Evolutionary conservation across 352 stramenopile genomes (phyloP).

Genomic region (Phytophthora ramorum): DNA sequence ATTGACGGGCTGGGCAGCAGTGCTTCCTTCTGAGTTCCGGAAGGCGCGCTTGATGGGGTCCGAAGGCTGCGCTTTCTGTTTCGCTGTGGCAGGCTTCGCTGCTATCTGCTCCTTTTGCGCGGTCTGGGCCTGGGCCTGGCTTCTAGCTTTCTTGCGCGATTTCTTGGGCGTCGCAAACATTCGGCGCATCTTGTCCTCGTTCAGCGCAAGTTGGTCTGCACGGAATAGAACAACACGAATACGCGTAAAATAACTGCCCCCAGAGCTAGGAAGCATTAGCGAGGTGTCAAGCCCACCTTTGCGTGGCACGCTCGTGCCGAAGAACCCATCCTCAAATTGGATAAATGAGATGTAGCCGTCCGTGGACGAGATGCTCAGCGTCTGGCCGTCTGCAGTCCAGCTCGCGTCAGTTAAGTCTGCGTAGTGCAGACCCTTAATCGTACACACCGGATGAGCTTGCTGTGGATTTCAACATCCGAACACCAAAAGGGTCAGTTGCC

Average conservation of each 20-base stretch:
- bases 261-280: constrained; percentile 1
- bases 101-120: constrained; percentile 26
- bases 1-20: constrained; percentile 48
- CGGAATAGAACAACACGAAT: neutral
- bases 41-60: constrained; percentile 26
- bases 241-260: neutral
- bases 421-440: constrained; percentile 94
- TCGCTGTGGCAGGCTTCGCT: constrained; percentile 25
- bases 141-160: constrained; percentile 62
- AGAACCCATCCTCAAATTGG: constrained; percentile 90
- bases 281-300: constrained; percentile 23
- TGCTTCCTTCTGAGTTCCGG: constrained; percentile 31
- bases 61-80: constrained; percentile 38
- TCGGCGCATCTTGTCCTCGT: constrained; percentile 53
- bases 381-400: constrained; percentile 92
- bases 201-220: constrained; percentile 52
- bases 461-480: constrained; percentile 19
- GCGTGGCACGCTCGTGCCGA: constrained; percentile 47
- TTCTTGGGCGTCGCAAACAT: constrained; percentile 77
- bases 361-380: constrained; percentile 94
- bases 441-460: constrained; percentile 86
- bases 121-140: constrained; percentile 14
- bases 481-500: constrained; percentile 4
- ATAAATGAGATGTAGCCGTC: constrained; percentile 97
- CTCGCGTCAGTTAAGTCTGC: constrained; percentile 94